Conservation (phyloP, 2,329 filamentous ascomycete species). For the Claviceps arundinis region DNA sequence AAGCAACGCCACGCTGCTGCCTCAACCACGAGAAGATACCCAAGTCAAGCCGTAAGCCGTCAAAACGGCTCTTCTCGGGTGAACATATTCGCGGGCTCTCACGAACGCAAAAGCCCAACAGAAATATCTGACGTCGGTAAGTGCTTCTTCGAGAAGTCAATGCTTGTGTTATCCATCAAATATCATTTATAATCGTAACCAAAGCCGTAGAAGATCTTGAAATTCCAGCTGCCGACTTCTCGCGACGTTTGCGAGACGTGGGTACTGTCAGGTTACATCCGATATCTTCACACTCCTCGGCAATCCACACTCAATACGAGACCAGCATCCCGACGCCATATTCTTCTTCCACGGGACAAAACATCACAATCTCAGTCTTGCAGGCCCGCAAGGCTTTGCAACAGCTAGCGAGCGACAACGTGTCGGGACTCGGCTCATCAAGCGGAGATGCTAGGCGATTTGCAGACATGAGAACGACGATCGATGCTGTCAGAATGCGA, state of each 20-base stretch:
- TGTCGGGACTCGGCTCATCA: background rate
- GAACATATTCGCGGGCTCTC: background rate
- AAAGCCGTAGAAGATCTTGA: background rate
- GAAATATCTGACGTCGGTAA: background rate
- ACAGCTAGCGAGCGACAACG: background rate
- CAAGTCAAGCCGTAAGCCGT: background rate
- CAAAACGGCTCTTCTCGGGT: background rate
- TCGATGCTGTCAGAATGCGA: conserved; percentile 2
- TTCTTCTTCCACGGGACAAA: background rate
- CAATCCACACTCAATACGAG: background rate
- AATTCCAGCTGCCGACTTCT: background rate
- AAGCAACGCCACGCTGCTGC: background rate
- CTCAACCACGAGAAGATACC: background rate
- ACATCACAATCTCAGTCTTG: background rate
- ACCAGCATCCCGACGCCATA: background rate
- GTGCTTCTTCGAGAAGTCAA: background rate
- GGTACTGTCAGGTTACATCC: background rate
- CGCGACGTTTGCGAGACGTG: background rate
- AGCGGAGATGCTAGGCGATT: background rate
- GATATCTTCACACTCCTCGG: background rate
- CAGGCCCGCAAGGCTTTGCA: background rate
- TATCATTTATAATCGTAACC: background rate
- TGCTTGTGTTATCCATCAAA: background rate
- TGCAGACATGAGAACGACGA: conserved; percentile 3
- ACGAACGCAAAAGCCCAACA: background rate